Evolutionary conservation across 2,329 filamentous ascomycete genomes (phyloP), one percentile per base, ranked within the genome.

Genomic region (Fusarium transvaalense): DNA sequence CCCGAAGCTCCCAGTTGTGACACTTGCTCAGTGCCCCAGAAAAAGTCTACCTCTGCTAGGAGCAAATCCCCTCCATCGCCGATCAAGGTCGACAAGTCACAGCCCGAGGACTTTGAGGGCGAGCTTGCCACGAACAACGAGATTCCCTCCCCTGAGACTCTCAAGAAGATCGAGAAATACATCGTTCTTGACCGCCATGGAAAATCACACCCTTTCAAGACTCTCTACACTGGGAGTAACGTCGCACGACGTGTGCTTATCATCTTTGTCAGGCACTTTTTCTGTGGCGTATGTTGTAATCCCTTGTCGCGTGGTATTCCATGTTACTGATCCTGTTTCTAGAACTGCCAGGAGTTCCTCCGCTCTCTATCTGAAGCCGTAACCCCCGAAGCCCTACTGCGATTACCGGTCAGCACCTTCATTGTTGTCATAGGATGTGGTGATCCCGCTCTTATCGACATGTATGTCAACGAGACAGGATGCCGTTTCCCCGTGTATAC

Each of bases 331-430:
- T 54, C 35, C 21, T 32, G 14, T 15, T 41, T 51, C 17, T 68
- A 92, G 89, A 91, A 90, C 77, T 94, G 92, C 79, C 91, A 93
- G 77, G 89, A 92, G 76, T 94, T 91, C 76, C 81, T 94, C 25
- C 86, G 86, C 61, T 82, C 84, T 6, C 82, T 94, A 19, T 86
- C 88, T 32, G 81, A 85, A 19, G 83, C 85, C 47, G 83, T 93
- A 51, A 86, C 82, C 8, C 83, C 83, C 45, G 79, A 83, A 15
- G 73, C 76, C 64, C 89, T 81, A 71, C 84, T 80, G 64, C 78
- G 68, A 57, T 82, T 88, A 1, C 84, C 85, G 17, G 78, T 84
- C 64, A 83, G 82, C 69, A 91, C 90, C 32, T 88, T 87, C 69
- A 85, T 95, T 70, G 84, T 86, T 58, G 85, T 94, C 53, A 82